A percentile compares a stretch with the other conserved stretches of the same genome.
Conservation (phyloP, 768 basidiomycete species). For the Pisolithus marmoratus region DNA sequence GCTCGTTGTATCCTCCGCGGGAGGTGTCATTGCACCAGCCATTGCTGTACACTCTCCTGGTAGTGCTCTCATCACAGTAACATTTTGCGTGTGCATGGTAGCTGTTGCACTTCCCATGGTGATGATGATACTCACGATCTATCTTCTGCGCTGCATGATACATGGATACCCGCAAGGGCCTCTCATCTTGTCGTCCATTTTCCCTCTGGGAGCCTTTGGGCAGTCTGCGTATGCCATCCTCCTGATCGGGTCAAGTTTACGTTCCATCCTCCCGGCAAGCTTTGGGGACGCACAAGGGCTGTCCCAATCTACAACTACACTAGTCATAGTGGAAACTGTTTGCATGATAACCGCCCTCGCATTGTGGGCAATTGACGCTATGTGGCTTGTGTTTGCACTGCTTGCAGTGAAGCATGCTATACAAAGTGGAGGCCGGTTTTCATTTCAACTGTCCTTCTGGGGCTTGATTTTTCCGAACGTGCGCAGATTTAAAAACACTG, state of each 20-base stretch:
- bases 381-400: conserved; percentile 57
- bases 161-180: conserved; percentile 47
- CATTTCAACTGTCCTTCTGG: conserved; percentile 60
- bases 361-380: conserved; percentile 57
- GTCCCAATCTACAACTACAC: too few relatives aligned
- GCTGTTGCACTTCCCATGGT: conserved; percentile 52
- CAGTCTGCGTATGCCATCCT: conserved; percentile 58
- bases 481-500: too few relatives aligned
- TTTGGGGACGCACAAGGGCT: too few relatives aligned
- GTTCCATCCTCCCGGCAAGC: too few relatives aligned
- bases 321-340: too few relatives aligned
- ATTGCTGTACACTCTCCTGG: conserved; percentile 39
- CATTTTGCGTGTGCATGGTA: conserved; percentile 50
- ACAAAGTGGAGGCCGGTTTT: conserved; percentile 32
- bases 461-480: conserved; percentile 67
- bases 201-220: conserved; percentile 71
- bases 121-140: conserved; percentile 61
- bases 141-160: conserved; percentile 53
- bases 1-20: conserved; percentile 64
- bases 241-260: conserved; percentile 42
- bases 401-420: conserved; percentile 42
- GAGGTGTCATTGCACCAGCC: conserved; percentile 50
- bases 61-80: conserved; percentile 50
- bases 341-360: conserved; percentile 25
- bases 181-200: conserved; percentile 53